Evolutionary conservation across 345 rosid genomes (phyloP).

Genomic region (Eucalyptus curtisii): DNA sequence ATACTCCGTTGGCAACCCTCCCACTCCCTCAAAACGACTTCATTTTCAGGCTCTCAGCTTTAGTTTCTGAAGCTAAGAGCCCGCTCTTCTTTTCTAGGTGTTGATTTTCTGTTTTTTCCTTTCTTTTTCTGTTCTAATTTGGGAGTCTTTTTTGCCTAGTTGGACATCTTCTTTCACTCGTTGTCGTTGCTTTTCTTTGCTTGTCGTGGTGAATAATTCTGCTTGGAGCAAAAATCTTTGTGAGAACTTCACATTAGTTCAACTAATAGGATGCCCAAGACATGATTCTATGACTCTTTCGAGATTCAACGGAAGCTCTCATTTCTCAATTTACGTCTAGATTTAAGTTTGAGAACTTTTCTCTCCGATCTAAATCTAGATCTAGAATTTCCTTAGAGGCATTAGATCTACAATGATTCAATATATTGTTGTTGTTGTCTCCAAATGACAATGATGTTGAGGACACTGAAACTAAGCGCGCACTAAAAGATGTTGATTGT

Average conservation of each 20-base stretch:
- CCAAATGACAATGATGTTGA: neutral
- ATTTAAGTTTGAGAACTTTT: neutral
- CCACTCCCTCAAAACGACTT: neutral
- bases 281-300: neutral
- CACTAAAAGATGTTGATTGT: too few relatives aligned
- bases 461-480: accelerated
- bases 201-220: neutral
- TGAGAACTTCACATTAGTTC: neutral
- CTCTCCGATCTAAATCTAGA: neutral
- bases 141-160: neutral
- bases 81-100: neutral
- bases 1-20: neutral
- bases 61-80: too few relatives aligned
- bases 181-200: neutral
- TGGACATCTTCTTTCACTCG: neutral
- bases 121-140: neutral
- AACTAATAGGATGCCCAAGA: neutral
- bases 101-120: neutral
- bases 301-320: neutral
- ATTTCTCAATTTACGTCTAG: neutral
- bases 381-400: neutral
- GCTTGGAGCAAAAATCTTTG: neutral
- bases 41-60: neutral
- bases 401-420: neutral
- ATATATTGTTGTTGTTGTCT: neutral